A percentile compares a stretch with the other conserved stretches of the same genome.
These are phyloP conservation scores for Aphanomyces invadans DNA, from an alignment of 352 stramenopile genomes.

Conservation along the genomic window DNA sequence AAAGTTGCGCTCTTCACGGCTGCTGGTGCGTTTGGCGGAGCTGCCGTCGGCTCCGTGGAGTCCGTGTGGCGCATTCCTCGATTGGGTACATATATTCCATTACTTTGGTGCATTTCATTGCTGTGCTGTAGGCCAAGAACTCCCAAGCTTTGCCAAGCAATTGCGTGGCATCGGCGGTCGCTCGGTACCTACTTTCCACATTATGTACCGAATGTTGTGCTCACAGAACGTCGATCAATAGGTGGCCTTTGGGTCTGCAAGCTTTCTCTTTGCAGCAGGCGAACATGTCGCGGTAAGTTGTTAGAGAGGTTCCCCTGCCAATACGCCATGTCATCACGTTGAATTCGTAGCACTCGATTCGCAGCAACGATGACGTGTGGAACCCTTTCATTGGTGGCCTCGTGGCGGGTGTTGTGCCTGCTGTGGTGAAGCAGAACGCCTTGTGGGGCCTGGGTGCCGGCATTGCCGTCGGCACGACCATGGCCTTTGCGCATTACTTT, in stretches of 20 bases:
- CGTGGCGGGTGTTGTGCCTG: conserved; percentile 56
- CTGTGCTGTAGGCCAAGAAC: conserved; percentile 64
- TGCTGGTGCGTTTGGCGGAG: conserved; percentile 70
- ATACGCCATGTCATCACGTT: not conserved
- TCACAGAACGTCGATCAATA: conserved; percentile 24
- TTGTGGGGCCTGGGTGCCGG: conserved; percentile 9
- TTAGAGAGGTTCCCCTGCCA: not conserved
- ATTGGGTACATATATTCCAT: conserved; percentile 60
- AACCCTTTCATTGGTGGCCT: conserved; percentile 63
- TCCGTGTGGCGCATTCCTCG: conserved; percentile 83
- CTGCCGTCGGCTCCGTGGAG: conserved; percentile 62
- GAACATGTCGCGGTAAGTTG: conserved; percentile 44
- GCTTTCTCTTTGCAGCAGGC: conserved; percentile 52
- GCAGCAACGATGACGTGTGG: conserved; percentile 59
- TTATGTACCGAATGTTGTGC: not conserved
- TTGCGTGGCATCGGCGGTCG: conserved; percentile 70
- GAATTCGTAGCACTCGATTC: conserved; percentile 36
- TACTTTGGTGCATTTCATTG: no score
- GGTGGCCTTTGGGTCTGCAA: conserved; percentile 65
- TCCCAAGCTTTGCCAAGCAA: conserved; percentile 75
- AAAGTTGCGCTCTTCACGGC: conserved; percentile 27
- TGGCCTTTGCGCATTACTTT: conserved; percentile 20
- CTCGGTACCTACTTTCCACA: conserved; percentile 37
- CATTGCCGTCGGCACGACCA: conserved; percentile 15
- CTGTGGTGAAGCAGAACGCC: conserved; percentile 68